phyloP scores from a whole-genome alignment of 2,329 filamentous ascomycete genomes.

The Pleomassaria siparia region DNA sequence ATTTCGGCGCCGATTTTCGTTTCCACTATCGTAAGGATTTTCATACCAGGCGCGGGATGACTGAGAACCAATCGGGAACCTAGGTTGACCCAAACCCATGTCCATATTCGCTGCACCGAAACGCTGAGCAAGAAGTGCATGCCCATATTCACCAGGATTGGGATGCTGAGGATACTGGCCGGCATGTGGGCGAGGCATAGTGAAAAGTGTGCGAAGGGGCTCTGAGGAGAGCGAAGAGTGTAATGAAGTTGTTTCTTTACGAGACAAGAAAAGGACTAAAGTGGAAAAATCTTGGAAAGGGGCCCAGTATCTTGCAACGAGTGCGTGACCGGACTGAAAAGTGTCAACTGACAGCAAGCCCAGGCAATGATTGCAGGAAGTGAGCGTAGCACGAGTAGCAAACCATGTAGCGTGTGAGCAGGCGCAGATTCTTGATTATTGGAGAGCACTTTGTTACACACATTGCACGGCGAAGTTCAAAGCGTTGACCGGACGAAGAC shows the following conservation, averaged over 20 bases:
- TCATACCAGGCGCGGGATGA: conserved; percentile 4
- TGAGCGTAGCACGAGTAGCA: conserved; percentile 9
- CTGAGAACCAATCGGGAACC: not conserved
- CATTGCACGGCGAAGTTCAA: conserved; percentile 7
- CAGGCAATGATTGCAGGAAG: not conserved
- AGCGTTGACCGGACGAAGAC: conserved; percentile 2
- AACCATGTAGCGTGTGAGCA: conserved; percentile 7
- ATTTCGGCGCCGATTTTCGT: conserved; percentile 13
- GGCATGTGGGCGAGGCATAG: not conserved
- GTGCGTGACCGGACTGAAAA: not conserved
- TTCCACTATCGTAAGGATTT: conserved; percentile 14
- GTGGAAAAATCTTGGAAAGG: not conserved
- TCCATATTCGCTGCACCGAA: too few relatives aligned
- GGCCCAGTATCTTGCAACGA: not conserved
- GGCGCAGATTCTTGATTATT: conserved; percentile 2
- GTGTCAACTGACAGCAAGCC: conserved; percentile 6
- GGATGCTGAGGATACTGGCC: not conserved
- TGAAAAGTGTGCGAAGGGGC: not conserved
- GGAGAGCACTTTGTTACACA: conserved; percentile 10
- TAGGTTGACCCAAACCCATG: not conserved
- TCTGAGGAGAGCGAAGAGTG: not conserved
- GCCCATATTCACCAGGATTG: not conserved
- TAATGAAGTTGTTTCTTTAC: not conserved
- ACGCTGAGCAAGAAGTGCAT: not conserved
- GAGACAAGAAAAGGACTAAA: not conserved